These are phyloP conservation scores for Rosa lucieae DNA, from an alignment of 306 rosid species.

Conservation along the genomic window DNA sequence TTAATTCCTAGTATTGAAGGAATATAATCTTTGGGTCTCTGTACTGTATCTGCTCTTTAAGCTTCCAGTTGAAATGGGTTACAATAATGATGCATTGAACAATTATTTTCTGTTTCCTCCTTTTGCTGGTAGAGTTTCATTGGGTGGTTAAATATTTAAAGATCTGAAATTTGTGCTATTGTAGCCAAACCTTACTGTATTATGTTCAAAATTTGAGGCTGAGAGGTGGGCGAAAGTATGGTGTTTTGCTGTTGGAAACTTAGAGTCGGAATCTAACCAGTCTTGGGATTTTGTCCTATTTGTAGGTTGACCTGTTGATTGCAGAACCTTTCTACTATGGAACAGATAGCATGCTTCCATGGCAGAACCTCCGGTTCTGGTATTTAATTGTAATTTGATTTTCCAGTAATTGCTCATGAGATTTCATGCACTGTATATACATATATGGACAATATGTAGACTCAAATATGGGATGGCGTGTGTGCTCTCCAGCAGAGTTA, in stretches of 20 bases:
- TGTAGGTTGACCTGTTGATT: conserved; percentile 75
- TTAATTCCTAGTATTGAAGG: neutral
- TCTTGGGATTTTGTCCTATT: conserved; percentile 19
- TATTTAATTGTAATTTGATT: conserved; percentile 15
- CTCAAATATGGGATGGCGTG: neutral
- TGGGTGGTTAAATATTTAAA: neutral
- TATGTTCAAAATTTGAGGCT: neutral
- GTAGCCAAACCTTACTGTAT: neutral
- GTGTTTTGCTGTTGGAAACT: neutral
- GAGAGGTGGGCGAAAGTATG: conserved; percentile 1
- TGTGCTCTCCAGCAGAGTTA: neutral
- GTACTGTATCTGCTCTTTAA: neutral
- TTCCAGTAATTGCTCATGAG: neutral
- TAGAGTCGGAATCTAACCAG: conserved; percentile 12
- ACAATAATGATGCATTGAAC: neutral
- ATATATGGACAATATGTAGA: neutral
- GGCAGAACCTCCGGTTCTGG: conserved; percentile 95
- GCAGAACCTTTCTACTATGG: conserved; percentile 91
- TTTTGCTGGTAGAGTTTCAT: neutral
- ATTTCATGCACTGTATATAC: neutral
- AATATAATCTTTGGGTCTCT: neutral
- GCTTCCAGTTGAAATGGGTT: neutral
- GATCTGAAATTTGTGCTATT: neutral
- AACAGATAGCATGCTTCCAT: conserved; percentile 77
- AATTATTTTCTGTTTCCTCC: neutral